Conservation (phyloP, 2,329 filamentous ascomycete genomes). For the Stachybotrys elegans region DNA sequence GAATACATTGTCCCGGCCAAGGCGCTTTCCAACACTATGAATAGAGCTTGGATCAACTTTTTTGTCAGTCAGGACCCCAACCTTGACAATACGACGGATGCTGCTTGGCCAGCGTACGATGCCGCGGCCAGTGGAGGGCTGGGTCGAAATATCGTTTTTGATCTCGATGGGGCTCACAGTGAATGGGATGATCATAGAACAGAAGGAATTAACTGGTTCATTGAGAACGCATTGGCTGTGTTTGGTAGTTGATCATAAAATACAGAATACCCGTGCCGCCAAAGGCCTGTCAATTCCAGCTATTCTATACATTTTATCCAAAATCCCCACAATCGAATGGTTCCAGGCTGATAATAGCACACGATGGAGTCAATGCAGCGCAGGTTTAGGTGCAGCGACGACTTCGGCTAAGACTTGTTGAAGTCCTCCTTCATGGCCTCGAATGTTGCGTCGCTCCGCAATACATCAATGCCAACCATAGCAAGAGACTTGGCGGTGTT, state of each 20-base stretch:
- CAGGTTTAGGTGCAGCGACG: no score
- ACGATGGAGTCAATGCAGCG: no score
- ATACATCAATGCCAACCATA: not conserved
- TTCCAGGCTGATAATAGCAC: no score
- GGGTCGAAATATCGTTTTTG: slow-evolving; percentile 17
- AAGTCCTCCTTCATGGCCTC: not conserved
- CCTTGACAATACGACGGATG: slow-evolving; percentile 3
- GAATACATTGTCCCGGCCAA: slow-evolving; percentile 12
- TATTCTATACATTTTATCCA: no score
- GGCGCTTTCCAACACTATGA: slow-evolving; percentile 15
- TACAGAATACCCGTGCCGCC: not conserved
- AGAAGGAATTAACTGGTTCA: slow-evolving; percentile 18
- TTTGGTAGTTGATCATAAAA: slow-evolving; percentile 12
- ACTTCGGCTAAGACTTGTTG: not conserved
- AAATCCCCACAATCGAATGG: no score
- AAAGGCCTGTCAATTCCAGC: no score
- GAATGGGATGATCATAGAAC: slow-evolving; percentile 20
- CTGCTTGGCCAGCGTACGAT: slow-evolving; percentile 17
- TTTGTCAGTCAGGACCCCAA: slow-evolving; percentile 11
- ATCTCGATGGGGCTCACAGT: slow-evolving; percentile 11
- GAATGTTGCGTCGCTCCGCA: not conserved
- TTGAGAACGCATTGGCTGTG: slow-evolving; percentile 13
- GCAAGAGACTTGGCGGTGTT: not conserved
- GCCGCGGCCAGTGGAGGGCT: slow-evolving; percentile 11
- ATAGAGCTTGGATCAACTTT: slow-evolving; percentile 18